A percentile compares a stretch with the other conserved stretches of the same genome.
Conservation (phyloP, 2,329 filamentous ascomycete species). For the Pyrenochaeta sp. region DNA sequence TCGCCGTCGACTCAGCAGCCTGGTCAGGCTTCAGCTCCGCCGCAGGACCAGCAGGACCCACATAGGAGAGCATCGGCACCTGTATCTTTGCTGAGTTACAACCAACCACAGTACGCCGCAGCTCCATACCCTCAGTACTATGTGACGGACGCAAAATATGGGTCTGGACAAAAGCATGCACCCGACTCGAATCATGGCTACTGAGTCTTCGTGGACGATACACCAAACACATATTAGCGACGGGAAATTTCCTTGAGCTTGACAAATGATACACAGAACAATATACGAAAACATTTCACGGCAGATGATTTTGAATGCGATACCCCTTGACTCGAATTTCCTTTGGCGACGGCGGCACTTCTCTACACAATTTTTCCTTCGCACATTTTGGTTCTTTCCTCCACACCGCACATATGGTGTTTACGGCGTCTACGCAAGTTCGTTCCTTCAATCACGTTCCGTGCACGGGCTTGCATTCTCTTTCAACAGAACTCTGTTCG, state of each 20-base stretch:
- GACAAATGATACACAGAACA: constrained; percentile 13
- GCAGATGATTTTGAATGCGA: constrained; percentile 25
- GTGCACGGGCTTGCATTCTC: neutral
- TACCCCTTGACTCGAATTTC: constrained; percentile 21
- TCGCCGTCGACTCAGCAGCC: constrained; percentile 24
- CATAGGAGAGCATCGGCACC: constrained; percentile 44
- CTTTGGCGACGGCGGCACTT: constrained; percentile 18
- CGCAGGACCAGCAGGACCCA: constrained; percentile 37
- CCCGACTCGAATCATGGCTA: constrained; percentile 17
- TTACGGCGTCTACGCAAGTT: neutral
- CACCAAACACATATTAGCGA: neutral
- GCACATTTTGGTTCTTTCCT: neutral
- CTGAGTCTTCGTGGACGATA: constrained; percentile 5
- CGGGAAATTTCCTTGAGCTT: constrained; percentile 2
- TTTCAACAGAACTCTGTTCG: neutral
- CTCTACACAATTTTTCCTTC: constrained; percentile 7
- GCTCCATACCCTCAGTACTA: constrained; percentile 40
- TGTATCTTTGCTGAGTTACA: constrained; percentile 37
- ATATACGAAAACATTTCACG: constrained; percentile 19
- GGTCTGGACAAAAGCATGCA: constrained; percentile 21
- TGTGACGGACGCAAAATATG: constrained; percentile 39
- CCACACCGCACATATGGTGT: neutral
- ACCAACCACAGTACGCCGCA: constrained; percentile 31
- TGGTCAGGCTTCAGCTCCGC: constrained; percentile 22
- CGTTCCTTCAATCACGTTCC: neutral